Conservation (phyloP, 2,329 filamentous ascomycete species). For the Penicillium sp. region DNA sequence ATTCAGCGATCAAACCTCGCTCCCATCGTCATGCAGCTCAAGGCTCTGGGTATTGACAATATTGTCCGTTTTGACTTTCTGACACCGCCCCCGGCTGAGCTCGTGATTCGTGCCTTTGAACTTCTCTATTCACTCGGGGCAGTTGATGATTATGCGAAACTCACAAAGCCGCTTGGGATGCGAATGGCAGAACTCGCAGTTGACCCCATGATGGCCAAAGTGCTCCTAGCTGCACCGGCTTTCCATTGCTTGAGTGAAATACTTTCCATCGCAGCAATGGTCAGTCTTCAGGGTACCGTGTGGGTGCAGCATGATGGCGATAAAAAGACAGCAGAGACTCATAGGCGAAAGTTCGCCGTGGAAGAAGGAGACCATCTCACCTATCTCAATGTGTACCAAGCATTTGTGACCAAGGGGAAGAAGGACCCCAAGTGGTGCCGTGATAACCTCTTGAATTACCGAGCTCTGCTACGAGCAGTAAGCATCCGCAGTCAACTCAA, state of each 20-base stretch:
- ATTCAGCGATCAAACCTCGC: slow-evolving; percentile 90
- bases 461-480: slow-evolving; percentile 73
- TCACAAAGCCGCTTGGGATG: slow-evolving; percentile 80
- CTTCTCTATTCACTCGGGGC: slow-evolving; percentile 81
- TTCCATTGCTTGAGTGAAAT: slow-evolving; percentile 83
- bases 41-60: slow-evolving; percentile 93
- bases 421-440: slow-evolving; percentile 84
- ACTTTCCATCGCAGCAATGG: slow-evolving; percentile 90
- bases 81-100: slow-evolving; percentile 75
- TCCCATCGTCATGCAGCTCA: slow-evolving; percentile 81
- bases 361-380: slow-evolving; percentile 94
- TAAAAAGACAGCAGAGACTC: slow-evolving; percentile 68
- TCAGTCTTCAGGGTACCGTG: slow-evolving; percentile 72
- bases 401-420: slow-evolving; percentile 75
- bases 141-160: slow-evolving; percentile 81
- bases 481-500: slow-evolving; percentile 82
- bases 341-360: slow-evolving; percentile 75
- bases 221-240: slow-evolving; percentile 66
- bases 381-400: slow-evolving; percentile 85
- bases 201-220: slow-evolving; percentile 93
- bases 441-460: slow-evolving; percentile 82
- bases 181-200: slow-evolving; percentile 91
- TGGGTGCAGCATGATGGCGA: slow-evolving; percentile 79
- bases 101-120: slow-evolving; percentile 81
- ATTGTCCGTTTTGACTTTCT: slow-evolving; percentile 86